Percentiles rank a stretch among this genome's conserved stretches.
Evolutionary conservation across 1,284 basidiomycete species (phyloP).

Genomic region (Pseudomicrostroma phylloplanum): DNA sequence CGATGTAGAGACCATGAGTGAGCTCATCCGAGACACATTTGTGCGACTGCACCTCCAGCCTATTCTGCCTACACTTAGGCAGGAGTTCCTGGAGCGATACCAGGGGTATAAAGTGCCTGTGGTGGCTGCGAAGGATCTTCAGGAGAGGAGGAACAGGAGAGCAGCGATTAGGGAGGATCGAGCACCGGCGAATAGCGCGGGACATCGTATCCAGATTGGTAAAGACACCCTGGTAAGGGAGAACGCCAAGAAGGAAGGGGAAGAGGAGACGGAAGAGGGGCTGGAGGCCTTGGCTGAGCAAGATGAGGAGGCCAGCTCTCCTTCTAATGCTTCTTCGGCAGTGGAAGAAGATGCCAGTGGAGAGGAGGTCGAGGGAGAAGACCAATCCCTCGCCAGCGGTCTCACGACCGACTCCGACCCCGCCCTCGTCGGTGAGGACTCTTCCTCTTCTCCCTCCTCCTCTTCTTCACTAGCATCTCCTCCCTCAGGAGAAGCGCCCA

Average conservation of each 20-base stretch:
- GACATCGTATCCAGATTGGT: not conserved
- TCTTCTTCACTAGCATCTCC: no score
- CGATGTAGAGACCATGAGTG: constrained; percentile 81
- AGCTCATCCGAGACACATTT: constrained; percentile 84
- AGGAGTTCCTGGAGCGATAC: constrained; percentile 51
- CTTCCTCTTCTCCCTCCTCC: not conserved
- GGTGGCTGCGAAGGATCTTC: constrained; percentile 10
- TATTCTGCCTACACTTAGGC: constrained; percentile 60
- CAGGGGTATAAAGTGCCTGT: constrained; percentile 37
- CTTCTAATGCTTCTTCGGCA: no score
- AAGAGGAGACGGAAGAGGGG: constrained; percentile 14
- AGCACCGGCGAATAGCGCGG: constrained; percentile 2
- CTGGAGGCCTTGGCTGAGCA: not conserved
- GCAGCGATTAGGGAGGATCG: constrained; percentile 9
- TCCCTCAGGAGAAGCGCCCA: no score
- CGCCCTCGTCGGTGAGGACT: constrained; percentile 1
- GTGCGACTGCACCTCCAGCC: constrained; percentile 83
- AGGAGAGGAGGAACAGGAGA: not conserved
- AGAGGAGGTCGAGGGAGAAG: no score
- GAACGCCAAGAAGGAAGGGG: constrained; percentile 17
- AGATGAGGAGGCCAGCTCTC: not conserved
- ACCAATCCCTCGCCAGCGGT: not conserved
- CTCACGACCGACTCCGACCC: not conserved
- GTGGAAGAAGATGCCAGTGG: no score
- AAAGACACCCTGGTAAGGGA: constrained; percentile 19